A percentile compares a stretch with the other conserved stretches of the same genome.
phyloP scores from a whole-genome alignment of 2,329 filamentous ascomycete genomes.

The Pseudopithomyces maydicus region DNA sequence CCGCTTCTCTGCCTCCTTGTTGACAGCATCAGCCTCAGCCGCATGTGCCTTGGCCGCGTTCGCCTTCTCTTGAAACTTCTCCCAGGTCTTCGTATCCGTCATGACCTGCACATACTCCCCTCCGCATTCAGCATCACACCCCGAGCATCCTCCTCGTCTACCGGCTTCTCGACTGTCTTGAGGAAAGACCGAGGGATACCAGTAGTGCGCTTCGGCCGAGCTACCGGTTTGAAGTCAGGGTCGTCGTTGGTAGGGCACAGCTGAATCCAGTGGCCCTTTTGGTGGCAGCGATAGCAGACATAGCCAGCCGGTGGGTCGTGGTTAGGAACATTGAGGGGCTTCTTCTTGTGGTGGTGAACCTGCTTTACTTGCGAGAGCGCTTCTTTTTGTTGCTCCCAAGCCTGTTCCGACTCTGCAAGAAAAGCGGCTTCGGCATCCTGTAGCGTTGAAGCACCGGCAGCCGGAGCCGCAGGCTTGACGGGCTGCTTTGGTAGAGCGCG shows the following conservation, averaged over 20 bases:
- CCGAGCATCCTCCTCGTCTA: conserved; percentile 81
- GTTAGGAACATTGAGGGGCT: conserved; percentile 80
- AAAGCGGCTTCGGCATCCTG: conserved; percentile 93
- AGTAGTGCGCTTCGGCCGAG: conserved; percentile 92
- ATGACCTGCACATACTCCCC: conserved; percentile 97
- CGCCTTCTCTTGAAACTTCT: conserved; percentile 93
- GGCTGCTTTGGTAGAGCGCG: conserved; percentile 77
- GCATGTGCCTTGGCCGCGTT: conserved; percentile 84
- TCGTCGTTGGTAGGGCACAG: conserved; percentile 98
- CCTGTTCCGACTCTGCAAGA: conserved; percentile 85
- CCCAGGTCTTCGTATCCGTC: conserved; percentile 94
- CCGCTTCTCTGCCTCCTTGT: conserved; percentile 85
- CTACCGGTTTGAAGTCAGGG: conserved; percentile 90
- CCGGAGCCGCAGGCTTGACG: conserved; percentile 63
- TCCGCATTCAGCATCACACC: conserved; percentile 98
- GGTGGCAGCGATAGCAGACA: conserved; percentile 92
- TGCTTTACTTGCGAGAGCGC: conserved; percentile 76
- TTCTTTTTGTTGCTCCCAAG: conserved; percentile 92
- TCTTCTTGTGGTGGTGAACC: conserved; percentile 53
- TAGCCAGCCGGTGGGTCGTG: conserved; percentile 93
- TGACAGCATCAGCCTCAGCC: conserved; percentile 75
- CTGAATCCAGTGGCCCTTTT: conserved; percentile 99
- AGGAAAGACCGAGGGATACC: conserved; percentile 95
- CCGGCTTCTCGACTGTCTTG: conserved; percentile 92
- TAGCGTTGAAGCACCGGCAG: conserved; percentile 66